Conservation (phyloP, 1,139 yeast genomes). For the Suhomyces atakaporum region DNA sequence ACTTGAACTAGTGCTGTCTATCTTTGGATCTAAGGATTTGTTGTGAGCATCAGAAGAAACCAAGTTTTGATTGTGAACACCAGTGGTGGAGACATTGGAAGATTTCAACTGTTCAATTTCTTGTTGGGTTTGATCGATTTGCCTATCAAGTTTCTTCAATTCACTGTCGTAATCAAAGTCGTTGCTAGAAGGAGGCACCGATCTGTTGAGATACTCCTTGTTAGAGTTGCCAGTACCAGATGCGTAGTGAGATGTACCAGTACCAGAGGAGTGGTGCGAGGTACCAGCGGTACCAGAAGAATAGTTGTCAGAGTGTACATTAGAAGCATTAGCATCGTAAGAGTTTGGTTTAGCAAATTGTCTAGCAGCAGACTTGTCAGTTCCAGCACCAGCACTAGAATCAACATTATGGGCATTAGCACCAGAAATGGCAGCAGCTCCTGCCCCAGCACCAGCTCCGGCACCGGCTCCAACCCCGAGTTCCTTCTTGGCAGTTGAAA, state of each 20-base stretch:
- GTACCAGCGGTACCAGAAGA: too few species aligned
- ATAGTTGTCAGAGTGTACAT: not conserved
- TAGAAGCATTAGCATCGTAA: not conserved
- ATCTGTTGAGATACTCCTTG: conserved; percentile 9
- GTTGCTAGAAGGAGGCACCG: conserved; percentile 21
- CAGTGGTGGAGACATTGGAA: conserved; percentile 22
- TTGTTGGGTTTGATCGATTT: conserved; percentile 28
- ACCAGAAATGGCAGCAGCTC: conserved; percentile 7
- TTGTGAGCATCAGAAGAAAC: not conserved
- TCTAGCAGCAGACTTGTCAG: conserved; percentile 1
- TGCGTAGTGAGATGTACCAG: not conserved
- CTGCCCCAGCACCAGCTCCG: conserved; percentile 11
- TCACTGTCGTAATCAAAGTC: conserved; percentile 26
- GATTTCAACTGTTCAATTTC: conserved; percentile 25
- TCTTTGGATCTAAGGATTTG: conserved; percentile 6
- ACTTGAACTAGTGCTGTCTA: conserved; percentile 2
- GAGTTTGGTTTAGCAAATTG: conserved; percentile 5
- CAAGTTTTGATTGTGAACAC: conserved; percentile 20
- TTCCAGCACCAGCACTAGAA: conserved; percentile 1
- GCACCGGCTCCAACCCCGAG: conserved; percentile 8
- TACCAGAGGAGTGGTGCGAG: too few species aligned
- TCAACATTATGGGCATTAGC: not conserved
- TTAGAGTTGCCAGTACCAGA: conserved; percentile 7
- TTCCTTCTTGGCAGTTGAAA: conserved; percentile 19
- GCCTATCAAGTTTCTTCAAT: conserved; percentile 24